phyloP scores from a whole-genome alignment of 768 basidiomycete species.

The Lactifluus pinguis region DNA sequence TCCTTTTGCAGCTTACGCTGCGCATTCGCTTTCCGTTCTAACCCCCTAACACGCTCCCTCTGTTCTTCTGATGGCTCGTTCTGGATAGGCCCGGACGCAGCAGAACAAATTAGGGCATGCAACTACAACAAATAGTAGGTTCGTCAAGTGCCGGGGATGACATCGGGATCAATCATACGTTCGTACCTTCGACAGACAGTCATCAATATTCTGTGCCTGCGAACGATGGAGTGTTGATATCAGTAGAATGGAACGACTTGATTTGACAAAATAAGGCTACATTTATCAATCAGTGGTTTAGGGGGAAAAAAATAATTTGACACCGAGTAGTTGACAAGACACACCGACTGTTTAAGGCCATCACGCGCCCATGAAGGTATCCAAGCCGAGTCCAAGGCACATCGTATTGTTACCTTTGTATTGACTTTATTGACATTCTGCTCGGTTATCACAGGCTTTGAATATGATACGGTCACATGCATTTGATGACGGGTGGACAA shows the following conservation, averaged over 20 bases:
- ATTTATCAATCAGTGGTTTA: neutral
- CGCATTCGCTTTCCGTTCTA: conserved; percentile 39
- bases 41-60: conserved; percentile 41
- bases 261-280: conserved; percentile 60
- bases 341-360: conserved; percentile 39
- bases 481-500: conserved; percentile 8
- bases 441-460: conserved; percentile 2
- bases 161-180: conserved; percentile 21
- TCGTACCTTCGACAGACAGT: conserved; percentile 55
- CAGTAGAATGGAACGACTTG: conserved; percentile 57
- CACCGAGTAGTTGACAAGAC: conserved; percentile 22
- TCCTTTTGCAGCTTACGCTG: conserved; percentile 44
- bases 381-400: conserved; percentile 49
- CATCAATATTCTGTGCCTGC: conserved; percentile 66
- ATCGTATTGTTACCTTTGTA: conserved; percentile 65
- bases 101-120: conserved; percentile 39
- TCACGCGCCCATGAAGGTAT: conserved; percentile 59
- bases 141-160: conserved; percentile 1
- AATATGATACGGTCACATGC: neutral
- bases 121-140: conserved; percentile 32
- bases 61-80: conserved; percentile 49
- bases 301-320: neutral
- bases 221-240: conserved; percentile 67
- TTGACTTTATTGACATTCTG: conserved; percentile 90
- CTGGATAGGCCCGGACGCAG: conserved; percentile 39